phyloP scores from a whole-genome alignment of 768 basidiomycete genomes.

The Vararia minispora region DNA sequence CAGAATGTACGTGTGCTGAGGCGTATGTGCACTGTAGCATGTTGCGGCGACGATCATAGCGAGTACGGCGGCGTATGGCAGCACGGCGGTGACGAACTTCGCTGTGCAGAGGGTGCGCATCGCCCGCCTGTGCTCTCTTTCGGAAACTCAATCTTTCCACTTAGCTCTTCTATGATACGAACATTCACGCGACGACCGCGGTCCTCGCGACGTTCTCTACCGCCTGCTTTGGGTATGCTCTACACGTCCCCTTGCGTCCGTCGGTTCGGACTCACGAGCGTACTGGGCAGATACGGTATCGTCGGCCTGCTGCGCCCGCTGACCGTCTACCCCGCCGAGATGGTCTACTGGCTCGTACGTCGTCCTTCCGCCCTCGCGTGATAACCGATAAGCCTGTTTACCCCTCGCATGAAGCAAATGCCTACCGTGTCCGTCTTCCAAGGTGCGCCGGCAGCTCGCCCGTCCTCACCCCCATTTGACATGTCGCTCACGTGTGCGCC shows the following conservation, averaged over 20 bases:
- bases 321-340: slow-evolving; percentile 50
- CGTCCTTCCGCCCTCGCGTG: neutral
- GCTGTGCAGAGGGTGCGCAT: slow-evolving; percentile 41
- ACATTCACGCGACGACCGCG: slow-evolving; percentile 43
- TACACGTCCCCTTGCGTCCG: too few species aligned
- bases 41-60: slow-evolving; percentile 46
- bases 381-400: neutral
- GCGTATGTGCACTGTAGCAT: slow-evolving; percentile 27
- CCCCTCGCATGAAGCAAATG: slow-evolving; percentile 27
- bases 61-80: slow-evolving; percentile 42
- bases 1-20: neutral
- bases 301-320: slow-evolving; percentile 48
- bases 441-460: slow-evolving; percentile 22
- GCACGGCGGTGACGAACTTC: slow-evolving; percentile 46
- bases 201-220: slow-evolving; percentile 55
- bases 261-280: too few species aligned
- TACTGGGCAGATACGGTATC: slow-evolving; percentile 49
- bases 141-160: neutral
- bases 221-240: slow-evolving; percentile 44
- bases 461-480: slow-evolving; percentile 17
- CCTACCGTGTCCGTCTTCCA: slow-evolving; percentile 52
- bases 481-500: too few species aligned
- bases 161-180: slow-evolving; percentile 48
- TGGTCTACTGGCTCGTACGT: slow-evolving; percentile 49
- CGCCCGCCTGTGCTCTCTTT: neutral